Base-by-base conservation (phyloP, 768 basidiomycete species). In the Termitomyces sp. region DNA sequence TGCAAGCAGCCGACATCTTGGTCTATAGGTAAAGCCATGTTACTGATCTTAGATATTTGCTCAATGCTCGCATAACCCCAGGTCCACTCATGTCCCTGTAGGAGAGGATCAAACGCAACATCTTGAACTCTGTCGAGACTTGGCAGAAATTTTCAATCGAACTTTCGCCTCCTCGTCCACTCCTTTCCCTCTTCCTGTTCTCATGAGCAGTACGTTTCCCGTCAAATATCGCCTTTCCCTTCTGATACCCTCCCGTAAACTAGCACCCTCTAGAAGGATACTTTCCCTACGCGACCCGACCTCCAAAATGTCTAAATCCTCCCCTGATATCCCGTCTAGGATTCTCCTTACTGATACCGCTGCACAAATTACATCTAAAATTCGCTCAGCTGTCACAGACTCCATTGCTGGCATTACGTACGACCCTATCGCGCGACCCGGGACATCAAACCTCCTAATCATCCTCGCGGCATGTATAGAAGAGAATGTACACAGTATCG, bases 31-130 rank as follows among this genome's bases (percentile, higher is more conserved):
- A 62, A 82, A 51, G 33, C 58, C 3, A 7, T 18, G 2, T 9
- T 38, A 5, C 44, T 22, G 22, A 32, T 0, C 22, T 30, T 14
- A 42, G n/a, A 26, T 30, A 24, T 9, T 26, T 36, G 20, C n/a
- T n/a, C 20, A 16, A 10, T 38, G 13, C 55, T 57, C 4, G 61
- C 53, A 18, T 16, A 40, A 45, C 32, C 16, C 1, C 61, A 93
- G 94, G 63, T 84, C 94, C 2, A 96, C 94, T 0, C 90, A 94
- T 68, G 90, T 98, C 1, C 96, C 96, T 0, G 95, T 98, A 5
- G 96, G 96, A 26, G 94, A 98, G 66, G 96, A 98, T 69, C 96
- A 98, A 67, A 83, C 85, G 22, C 96, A 98, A 73, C 96, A 98
- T 66, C 81, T 98, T 43, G 94, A 97, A 65, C 83, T 98, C 0